phyloP scores from a whole-genome alignment of 495 filamentous ascomycete genomes.

The Penicillium subrubescens region DNA sequence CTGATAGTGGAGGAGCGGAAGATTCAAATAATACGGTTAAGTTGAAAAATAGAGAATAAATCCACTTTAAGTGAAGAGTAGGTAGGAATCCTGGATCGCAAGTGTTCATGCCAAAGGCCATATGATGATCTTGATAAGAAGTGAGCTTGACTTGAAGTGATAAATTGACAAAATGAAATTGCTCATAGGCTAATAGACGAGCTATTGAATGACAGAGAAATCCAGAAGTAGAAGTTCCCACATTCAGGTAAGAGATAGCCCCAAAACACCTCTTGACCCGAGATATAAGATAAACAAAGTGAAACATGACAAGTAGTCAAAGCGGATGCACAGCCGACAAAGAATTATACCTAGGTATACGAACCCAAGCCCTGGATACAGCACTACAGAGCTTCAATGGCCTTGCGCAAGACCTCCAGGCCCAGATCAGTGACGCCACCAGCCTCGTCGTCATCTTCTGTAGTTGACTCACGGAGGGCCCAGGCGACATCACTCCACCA shows the following conservation, averaged over 20 bases:
- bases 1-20: no score
- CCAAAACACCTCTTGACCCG: background rate
- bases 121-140: background rate
- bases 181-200: no score
- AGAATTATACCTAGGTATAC: conserved; percentile 6
- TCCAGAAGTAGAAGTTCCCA: background rate
- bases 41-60: no score
- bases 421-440: conserved; percentile 49
- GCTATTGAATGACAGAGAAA: background rate
- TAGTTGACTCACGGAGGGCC: conserved; percentile 62
- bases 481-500: conserved; percentile 90
- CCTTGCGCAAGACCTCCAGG: conserved; percentile 71
- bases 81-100: no score
- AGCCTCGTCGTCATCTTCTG: conserved; percentile 46
- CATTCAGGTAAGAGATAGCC: background rate
- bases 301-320: background rate
- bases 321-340: background rate
- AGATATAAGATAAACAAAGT: background rate
- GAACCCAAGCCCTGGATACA: conserved; percentile 8
- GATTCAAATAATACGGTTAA: no score
- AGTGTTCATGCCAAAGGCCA: no score
- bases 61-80: no score
- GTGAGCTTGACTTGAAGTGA: background rate
- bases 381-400: conserved; percentile 72
- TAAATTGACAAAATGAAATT: background rate